Base-by-base conservation (phyloP, 108 stramenopile species). In the Nannochloropsis gaditana region DNA sequence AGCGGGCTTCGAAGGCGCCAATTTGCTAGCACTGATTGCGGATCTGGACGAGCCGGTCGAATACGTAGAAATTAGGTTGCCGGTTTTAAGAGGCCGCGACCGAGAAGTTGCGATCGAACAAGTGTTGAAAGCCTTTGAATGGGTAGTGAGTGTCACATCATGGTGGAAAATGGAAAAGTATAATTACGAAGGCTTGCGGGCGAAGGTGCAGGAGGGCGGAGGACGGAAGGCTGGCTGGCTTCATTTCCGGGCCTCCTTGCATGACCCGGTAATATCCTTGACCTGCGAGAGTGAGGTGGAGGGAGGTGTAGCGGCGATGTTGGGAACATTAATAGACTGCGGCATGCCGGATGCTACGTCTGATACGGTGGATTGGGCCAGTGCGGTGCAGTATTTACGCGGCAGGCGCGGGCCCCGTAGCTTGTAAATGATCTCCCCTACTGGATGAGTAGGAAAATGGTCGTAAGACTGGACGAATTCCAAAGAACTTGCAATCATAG, bases 121-220 rank as follows among this genome's bases (percentile, higher is more conserved):
- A 41, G 81, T 41, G 19, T 11, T 85, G 15, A 41, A 21, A 10
- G 82, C 85, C 11, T 42, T 85, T 11, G 79, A 19, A 43, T 42
- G 21, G 82, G 43, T 42, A 15, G 82, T 19, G 82, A 44, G 82
- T 79, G 42, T 21, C 8, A 19, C 11, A 4, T 42, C 59, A 43
- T 11, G 19, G 5, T 85, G 85, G 85, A 44, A 82, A 44, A 19
- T 31, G 41, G 85, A 85, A 42, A 43, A 81, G 45, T 10, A 44
- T 41, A 85, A 85, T 44, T 82, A 82, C 9, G 85, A 85, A 21
- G 85, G 85, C 10, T 42, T 85, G 11, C 79, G 85, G n/a, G 85
- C 43, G 2, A 31, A 44, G 43, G 82, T 82, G 11, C 41, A 21
- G 80, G 82, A 42, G 11, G 43, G 1, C 15, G 11, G 43, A 6